These are phyloP conservation scores for Blastobotrys muscicola DNA, from an alignment of 805 yeast species.

Conservation along the genomic window DNA sequence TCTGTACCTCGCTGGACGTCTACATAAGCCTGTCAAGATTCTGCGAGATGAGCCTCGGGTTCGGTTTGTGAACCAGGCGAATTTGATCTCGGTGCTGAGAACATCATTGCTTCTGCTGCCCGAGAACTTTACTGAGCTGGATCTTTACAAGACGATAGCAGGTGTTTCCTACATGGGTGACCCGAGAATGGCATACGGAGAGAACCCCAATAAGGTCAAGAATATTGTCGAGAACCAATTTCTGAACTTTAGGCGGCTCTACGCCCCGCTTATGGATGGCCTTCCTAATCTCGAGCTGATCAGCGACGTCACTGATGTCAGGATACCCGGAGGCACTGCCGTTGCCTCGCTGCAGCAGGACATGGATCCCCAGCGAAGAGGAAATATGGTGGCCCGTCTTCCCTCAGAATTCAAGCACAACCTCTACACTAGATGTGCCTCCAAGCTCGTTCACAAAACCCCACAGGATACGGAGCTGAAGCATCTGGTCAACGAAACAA, in stretches of 20 bases:
- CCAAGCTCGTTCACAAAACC: not conserved
- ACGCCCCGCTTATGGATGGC: constrained; percentile 50
- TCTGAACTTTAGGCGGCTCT: constrained; percentile 57
- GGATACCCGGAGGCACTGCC: constrained; percentile 11
- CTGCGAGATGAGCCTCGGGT: constrained; percentile 55
- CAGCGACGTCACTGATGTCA: constrained; percentile 8
- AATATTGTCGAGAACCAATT: constrained; percentile 80
- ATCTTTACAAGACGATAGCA: constrained; percentile 69
- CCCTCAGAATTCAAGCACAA: constrained; percentile 41
- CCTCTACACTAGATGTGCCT: constrained; percentile 26
- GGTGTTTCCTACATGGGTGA: constrained; percentile 84
- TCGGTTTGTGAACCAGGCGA: constrained; percentile 60
- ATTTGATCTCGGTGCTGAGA: constrained; percentile 68
- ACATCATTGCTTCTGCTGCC: constrained; percentile 50
- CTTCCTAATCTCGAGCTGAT: constrained; percentile 29
- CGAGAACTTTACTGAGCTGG: constrained; percentile 43
- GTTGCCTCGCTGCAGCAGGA: constrained; percentile 28
- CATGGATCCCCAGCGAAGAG: constrained; percentile 31
- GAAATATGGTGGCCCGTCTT: constrained; percentile 35
- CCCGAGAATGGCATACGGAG: constrained; percentile 78
- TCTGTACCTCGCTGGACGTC: constrained; percentile 80
- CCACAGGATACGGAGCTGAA: constrained; percentile 7
- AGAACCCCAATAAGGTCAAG: constrained; percentile 77
- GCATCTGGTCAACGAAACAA: constrained; percentile 2
- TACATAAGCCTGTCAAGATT: constrained; percentile 87